phyloP scores from a whole-genome alignment of 192 early-diverging fungal species.

The Podila epicladia region DNA sequence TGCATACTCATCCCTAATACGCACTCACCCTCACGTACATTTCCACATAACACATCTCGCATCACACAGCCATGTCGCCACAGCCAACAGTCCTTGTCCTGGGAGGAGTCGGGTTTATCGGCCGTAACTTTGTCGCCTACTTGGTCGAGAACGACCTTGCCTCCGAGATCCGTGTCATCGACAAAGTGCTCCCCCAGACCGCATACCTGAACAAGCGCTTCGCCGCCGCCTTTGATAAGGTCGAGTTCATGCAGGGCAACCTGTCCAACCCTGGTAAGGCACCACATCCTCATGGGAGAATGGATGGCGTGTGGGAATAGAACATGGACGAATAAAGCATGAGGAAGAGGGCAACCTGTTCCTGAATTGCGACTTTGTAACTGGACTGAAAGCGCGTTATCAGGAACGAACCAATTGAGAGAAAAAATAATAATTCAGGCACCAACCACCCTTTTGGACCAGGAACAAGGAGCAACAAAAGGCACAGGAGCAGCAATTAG shows the following conservation, averaged over 20 bases:
- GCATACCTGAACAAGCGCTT: conserved; percentile 72
- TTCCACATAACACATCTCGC: not conserved
- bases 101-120: conserved; percentile 89
- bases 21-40: not conserved
- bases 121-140: conserved; percentile 79
- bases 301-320: too few species aligned
- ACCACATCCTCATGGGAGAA: not conserved
- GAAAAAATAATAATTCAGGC: too few species aligned
- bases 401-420: too few species aligned
- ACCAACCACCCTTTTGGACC: too few species aligned
- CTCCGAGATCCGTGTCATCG: conserved; percentile 73
- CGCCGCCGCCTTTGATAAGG: conserved; percentile 73
- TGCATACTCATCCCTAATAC: not conserved
- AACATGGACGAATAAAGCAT: too few species aligned
- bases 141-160: conserved; percentile 75
- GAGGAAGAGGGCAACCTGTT: too few species aligned
- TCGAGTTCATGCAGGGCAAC: conserved; percentile 86
- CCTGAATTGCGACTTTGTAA: too few species aligned
- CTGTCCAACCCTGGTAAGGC: conserved; percentile 72
- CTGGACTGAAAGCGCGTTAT: too few species aligned
- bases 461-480: too few species aligned
- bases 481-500: too few species aligned
- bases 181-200: conserved; percentile 86
- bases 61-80: conserved; percentile 41
- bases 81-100: conserved; percentile 76